Evolutionary conservation across 2,329 filamentous ascomycete species (phyloP).

Genomic region (Emmonsiellopsis sp.): DNA sequence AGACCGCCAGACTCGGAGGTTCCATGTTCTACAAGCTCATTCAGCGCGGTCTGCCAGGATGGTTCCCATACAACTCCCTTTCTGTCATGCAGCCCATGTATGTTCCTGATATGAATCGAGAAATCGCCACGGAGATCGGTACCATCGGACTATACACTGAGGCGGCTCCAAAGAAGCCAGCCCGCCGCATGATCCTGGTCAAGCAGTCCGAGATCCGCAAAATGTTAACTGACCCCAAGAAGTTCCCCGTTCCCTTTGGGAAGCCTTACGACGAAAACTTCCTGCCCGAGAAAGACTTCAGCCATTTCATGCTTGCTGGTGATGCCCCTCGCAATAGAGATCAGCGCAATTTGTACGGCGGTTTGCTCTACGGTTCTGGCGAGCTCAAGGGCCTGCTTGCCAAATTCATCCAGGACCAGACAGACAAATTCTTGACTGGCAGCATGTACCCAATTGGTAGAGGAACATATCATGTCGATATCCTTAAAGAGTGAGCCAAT

Average conservation of each 20-base stretch:
- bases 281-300: constrained; percentile 10
- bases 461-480: constrained; percentile 11
- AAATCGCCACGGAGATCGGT: constrained; percentile 15
- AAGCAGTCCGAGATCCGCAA: constrained; percentile 11
- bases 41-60: constrained; percentile 18
- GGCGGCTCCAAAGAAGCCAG: constrained; percentile 5
- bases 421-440: constrained; percentile 1
- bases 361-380: constrained; percentile 3
- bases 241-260: constrained; percentile 13
- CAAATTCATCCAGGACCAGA: constrained; percentile 4
- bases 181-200: constrained; percentile 6
- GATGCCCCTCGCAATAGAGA: constrained; percentile 8
- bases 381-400: constrained; percentile 3
- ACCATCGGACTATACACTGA: constrained; percentile 7
- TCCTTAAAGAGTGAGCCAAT: constrained; percentile 8
- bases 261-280: constrained; percentile 11
- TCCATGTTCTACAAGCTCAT: constrained; percentile 20
- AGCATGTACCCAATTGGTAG: constrained; percentile 5
- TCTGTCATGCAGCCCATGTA: constrained; percentile 17
- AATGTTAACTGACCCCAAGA: constrained; percentile 13
- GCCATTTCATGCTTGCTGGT: constrained; percentile 12
- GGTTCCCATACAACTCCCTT: constrained; percentile 19
- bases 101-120: constrained; percentile 16
- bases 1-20: constrained; percentile 11
- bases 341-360: constrained; percentile 8